phyloP scores from a whole-genome alignment of 371 early-diverging fungal genomes.

The Entomophthora muscae region DNA sequence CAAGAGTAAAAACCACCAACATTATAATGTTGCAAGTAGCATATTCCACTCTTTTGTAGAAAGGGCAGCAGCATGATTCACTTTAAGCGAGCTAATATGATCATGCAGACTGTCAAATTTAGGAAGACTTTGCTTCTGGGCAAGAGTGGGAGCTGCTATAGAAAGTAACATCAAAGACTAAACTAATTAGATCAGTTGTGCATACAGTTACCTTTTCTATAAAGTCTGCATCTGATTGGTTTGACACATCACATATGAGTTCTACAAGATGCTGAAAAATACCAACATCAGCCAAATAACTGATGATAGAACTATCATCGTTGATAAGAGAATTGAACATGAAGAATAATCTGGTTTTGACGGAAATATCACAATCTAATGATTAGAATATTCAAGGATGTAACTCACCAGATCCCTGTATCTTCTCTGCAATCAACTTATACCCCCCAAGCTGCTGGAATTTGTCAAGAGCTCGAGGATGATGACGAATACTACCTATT shows the following conservation, averaged over 20 bases:
- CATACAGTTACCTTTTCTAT: slow-evolving; percentile 3
- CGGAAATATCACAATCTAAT: not conserved
- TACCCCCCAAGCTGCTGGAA: slow-evolving; percentile 1
- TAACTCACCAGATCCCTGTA: not conserved
- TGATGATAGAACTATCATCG: slow-evolving; percentile 2
- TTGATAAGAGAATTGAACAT: slow-evolving; percentile 1
- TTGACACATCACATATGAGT: not conserved
- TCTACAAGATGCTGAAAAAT: not conserved
- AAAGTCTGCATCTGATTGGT: not conserved
- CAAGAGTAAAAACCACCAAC: too few relatives aligned
- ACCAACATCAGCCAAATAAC: not conserved
- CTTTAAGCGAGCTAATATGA: not conserved
- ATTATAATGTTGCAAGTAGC: not conserved
- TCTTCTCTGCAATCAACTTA: not conserved
- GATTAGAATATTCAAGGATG: not conserved
- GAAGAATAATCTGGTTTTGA: slow-evolving; percentile 3
- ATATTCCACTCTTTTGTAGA: not conserved
- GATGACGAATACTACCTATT: slow-evolving; percentile 7
- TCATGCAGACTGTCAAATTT: not conserved
- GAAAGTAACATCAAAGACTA: not conserved
- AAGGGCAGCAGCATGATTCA: not conserved
- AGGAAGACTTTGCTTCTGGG: not conserved
- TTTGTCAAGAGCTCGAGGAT: not conserved
- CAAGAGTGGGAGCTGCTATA: not conserved
- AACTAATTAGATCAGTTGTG: not conserved